Conservation (phyloP, 2,329 filamentous ascomycete genomes). For the Aspergillus ochraceoroseus region DNA sequence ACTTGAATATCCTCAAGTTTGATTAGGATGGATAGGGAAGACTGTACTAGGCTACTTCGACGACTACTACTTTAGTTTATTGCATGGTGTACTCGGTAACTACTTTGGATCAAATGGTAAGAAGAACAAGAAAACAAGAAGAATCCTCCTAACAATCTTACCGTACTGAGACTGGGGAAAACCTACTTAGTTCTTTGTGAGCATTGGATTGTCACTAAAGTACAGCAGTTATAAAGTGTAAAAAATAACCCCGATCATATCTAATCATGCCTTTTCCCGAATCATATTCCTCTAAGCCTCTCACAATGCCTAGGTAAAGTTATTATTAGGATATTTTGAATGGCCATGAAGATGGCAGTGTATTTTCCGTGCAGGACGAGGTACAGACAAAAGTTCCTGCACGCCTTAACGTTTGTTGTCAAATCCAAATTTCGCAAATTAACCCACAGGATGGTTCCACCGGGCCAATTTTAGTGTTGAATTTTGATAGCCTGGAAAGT, state of each 20-base stretch:
- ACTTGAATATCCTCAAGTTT: no score
- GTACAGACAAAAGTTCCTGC: background rate
- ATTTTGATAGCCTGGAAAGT: background rate
- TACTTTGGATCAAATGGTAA: no score
- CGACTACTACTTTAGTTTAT: no score
- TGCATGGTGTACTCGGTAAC: no score
- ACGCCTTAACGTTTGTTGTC: background rate
- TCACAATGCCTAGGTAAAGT: background rate
- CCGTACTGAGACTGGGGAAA: no score
- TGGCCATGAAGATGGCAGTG: conserved; percentile 1
- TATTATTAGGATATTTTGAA: conserved; percentile 4
- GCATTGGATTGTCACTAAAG: no score
- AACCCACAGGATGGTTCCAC: background rate
- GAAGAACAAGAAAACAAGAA: no score
- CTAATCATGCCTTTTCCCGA: background rate
- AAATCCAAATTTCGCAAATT: background rate
- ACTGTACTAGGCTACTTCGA: no score
- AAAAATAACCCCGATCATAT: conserved; percentile 6
- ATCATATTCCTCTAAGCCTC: background rate
- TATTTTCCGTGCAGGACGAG: background rate
- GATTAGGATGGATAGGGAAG: no score
- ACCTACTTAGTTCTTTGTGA: no score
- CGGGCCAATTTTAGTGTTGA: conserved; percentile 1
- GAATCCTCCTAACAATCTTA: no score
- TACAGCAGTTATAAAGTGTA: background rate